A percentile compares a stretch with the other conserved stretches of the same genome.
These are phyloP conservation scores for Prunus padus DNA, from an alignment of 306 rosid species.

Conservation along the genomic window DNA sequence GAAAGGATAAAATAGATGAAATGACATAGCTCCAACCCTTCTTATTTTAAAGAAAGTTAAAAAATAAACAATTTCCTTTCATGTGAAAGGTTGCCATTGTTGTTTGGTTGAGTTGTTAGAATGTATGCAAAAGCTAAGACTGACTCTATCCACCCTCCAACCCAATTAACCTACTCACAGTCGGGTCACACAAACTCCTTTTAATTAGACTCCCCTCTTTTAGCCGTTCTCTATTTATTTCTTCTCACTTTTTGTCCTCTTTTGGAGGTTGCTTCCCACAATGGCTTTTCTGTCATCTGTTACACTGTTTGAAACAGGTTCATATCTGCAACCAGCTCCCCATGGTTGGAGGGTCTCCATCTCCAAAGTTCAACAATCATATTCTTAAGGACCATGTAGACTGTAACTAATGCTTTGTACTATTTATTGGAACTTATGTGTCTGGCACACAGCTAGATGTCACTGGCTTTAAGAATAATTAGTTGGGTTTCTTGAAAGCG, in stretches of 20 bases:
- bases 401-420: too few relatives aligned
- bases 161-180: neutral
- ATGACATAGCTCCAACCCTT: too few relatives aligned
- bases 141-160: neutral
- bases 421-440: neutral
- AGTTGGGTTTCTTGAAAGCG: neutral
- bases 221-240: neutral
- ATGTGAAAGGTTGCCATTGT: neutral
- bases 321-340: neutral
- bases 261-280: slow-evolving; percentile 9
- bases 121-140: neutral
- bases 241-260: neutral
- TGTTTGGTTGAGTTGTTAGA: slow-evolving; percentile 13
- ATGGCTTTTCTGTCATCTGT: slow-evolving; percentile 10
- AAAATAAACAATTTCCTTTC: neutral
- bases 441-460: neutral
- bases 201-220: neutral
- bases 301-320: neutral
- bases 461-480: neutral
- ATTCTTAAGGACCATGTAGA: neutral
- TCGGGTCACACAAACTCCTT: neutral
- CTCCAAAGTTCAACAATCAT: neutral
- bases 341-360: neutral
- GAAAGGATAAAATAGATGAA: too few relatives aligned
- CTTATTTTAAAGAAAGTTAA: neutral